Evolutionary conservation across 2,329 filamentous ascomycete species (phyloP).

Genomic region (Coniochaeta sp.): DNA sequence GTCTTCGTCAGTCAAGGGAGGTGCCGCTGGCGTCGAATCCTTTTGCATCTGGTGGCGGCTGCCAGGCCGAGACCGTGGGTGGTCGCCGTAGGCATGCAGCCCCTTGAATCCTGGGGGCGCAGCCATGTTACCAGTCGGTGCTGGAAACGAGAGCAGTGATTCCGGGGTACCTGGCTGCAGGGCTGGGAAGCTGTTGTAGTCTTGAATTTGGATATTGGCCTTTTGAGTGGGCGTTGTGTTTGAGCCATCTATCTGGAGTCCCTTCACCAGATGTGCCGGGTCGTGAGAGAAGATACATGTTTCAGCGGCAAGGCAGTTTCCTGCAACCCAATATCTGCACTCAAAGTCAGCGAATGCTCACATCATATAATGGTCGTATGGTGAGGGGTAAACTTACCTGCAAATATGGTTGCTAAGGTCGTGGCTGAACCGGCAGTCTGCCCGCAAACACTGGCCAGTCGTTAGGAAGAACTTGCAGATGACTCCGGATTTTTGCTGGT

Average conservation of each 20-base stretch:
- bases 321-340: slow-evolving; percentile 87
- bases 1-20: slow-evolving; percentile 86
- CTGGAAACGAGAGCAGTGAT: slow-evolving; percentile 44
- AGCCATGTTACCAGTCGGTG: slow-evolving; percentile 47
- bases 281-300: slow-evolving; percentile 98
- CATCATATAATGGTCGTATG: background rate
- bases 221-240: slow-evolving; percentile 57
- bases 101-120: slow-evolving; percentile 66
- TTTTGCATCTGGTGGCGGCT: slow-evolving; percentile 68
- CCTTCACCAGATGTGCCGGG: slow-evolving; percentile 76
- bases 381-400: slow-evolving; percentile 77
- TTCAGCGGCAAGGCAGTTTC: slow-evolving; percentile 87
- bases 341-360: slow-evolving; percentile 12
- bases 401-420: slow-evolving; percentile 93
- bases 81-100: slow-evolving; percentile 50
- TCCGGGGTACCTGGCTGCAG: slow-evolving; percentile 57
- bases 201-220: slow-evolving; percentile 70
- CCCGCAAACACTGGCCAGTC: slow-evolving; percentile 88
- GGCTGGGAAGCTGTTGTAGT: slow-evolving; percentile 78
- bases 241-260: slow-evolving; percentile 66
- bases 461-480: slow-evolving; percentile 97
- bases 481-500: slow-evolving; percentile 73
- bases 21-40: slow-evolving; percentile 58
- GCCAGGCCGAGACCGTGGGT: slow-evolving; percentile 72
- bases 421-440: slow-evolving; percentile 95